These are phyloP conservation scores for Allium fistulosum DNA, from an alignment of 106 monocot species.

Conservation along the genomic window DNA sequence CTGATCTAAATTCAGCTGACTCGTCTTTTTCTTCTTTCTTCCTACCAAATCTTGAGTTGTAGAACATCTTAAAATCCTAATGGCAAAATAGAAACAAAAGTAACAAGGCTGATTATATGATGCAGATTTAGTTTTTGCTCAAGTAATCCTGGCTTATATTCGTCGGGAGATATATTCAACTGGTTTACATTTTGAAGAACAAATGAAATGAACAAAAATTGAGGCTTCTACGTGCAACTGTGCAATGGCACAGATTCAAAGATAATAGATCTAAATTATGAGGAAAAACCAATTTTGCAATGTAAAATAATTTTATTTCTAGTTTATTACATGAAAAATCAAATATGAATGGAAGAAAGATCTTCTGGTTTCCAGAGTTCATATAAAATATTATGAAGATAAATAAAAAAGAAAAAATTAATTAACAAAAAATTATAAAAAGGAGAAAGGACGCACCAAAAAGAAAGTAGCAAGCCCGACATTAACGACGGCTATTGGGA, in stretches of 20 bases:
- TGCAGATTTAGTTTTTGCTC: not conserved
- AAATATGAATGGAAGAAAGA: not conserved
- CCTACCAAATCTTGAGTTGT: constrained; percentile 23
- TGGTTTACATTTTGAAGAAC: not conserved
- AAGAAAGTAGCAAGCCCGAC: constrained; percentile 15
- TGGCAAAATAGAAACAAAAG: not conserved
- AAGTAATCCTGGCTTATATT: no score
- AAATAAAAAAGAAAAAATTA: not conserved
- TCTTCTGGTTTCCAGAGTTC: not conserved
- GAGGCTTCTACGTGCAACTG: not conserved
- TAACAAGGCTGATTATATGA: not conserved
- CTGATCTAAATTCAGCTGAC: constrained; percentile 5
- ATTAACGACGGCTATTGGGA: constrained; percentile 12
- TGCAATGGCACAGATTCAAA: not conserved
- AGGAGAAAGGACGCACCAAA: constrained; percentile 4
- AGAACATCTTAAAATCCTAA: constrained; percentile 32
- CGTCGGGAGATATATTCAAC: not conserved
- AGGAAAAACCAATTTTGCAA: no score
- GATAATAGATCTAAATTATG: not conserved
- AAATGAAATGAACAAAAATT: not conserved
- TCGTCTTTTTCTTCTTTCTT: constrained; percentile 22
- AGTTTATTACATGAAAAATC: not conserved
- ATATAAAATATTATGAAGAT: no score
- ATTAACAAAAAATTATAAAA: not conserved
- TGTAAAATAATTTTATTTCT: no score